Evolutionary conservation across 1,284 basidiomycete genomes (phyloP), one percentile per base, ranked within the genome.

Genomic region (Ustilago loliicola): DNA sequence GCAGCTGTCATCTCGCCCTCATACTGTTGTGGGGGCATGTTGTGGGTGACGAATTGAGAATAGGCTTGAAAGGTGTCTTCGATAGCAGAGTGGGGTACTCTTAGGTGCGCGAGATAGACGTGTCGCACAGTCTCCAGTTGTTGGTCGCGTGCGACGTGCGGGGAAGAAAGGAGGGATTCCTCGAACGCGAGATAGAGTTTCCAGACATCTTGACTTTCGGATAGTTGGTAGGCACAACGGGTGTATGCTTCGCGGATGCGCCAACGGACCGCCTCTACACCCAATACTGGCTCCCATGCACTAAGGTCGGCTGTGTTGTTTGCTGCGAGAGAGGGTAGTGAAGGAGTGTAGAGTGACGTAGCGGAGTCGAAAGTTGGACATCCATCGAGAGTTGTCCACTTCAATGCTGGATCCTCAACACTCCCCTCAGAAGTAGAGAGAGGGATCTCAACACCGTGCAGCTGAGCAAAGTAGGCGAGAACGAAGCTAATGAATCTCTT

Each of bases 1-100:
- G 83, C 80, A 1, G 76, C 64, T 7, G 79, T 60, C 77, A 85
- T 81, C 25, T 72, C 71, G 40, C 36, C 23, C 61, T 85, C 84
- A 66, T 85, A 85, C 32, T 63, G 74, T 15, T 78, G 66, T 10
- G 81, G 57, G 1, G 80, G 79, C 29, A 81, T 53, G 59, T 79
- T 53, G 4, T 66, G 45, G 0, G 78, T 79, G 38, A 85, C 79
- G 55, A 83, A 85, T 36, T 56, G 61, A 11, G 83, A 81, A 51
- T 79, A 83, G 9, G 52, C 57, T 48, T 83, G 79, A 45, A 82
- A 83, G 0, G 80, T 83, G 10, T 62, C 56, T 21, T 80, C 75
- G 52, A 83, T 65, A 17, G 47, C 61, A 47, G 62, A 55, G 40
- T 83, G 80, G 0, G 82, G 81, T 1, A 82, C 74, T n/a, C 63